Evolutionary conservation across 2,329 filamentous ascomycete genomes (phyloP), one percentile per base, ranked within the genome.

Genomic region (Cordyceps militaris): DNA sequence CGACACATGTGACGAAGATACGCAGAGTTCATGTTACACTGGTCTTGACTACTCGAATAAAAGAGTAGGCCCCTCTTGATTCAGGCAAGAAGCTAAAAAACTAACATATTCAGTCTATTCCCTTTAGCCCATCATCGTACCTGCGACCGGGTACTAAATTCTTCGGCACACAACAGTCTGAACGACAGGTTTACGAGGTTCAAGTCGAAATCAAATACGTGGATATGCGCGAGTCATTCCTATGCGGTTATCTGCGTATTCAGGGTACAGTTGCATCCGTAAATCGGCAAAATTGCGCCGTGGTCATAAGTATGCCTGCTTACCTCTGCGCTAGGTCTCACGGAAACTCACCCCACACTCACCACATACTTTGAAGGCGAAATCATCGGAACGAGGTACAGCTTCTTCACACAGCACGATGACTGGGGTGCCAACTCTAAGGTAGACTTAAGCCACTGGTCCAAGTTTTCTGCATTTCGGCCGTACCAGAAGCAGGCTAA

Each of bases 341-440:
- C 94, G 0, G 88, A 95, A 69, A 92, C 97, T 73, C 93, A 97
- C 70, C 93, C 93, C 13, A 97, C 92, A n/a, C 79, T 99, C 52
- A 97, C 93, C 9, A 99, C 94, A 1, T 99, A 95, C 71, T 99
- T 99, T 66, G 93, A 97, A 73, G 92, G 93, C 70, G 94, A 99
- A 74, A 96, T 99, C 56, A 97, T 99, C 63, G 94, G 94, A 50
- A 87, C 86, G 58, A 96, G 96, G 69, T 92, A 97, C 74, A 88
- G 85, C n/a, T 99, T 99, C 75, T 83, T 88, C 62, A 99, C 94
- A 38, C 84, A 89, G 63, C 90, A 97, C 70, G 83, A 89, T 58
- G 84, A 85, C 65, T 99, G 94, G 94, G 94, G 93, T 55, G 93
- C 91, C 48, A 93, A 82, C 59, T 88, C 94, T 65, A 95, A 94